These are phyloP conservation scores for Zygotorulaspora sp. DNA, from an alignment of 805 yeast species.

Conservation along the genomic window DNA sequence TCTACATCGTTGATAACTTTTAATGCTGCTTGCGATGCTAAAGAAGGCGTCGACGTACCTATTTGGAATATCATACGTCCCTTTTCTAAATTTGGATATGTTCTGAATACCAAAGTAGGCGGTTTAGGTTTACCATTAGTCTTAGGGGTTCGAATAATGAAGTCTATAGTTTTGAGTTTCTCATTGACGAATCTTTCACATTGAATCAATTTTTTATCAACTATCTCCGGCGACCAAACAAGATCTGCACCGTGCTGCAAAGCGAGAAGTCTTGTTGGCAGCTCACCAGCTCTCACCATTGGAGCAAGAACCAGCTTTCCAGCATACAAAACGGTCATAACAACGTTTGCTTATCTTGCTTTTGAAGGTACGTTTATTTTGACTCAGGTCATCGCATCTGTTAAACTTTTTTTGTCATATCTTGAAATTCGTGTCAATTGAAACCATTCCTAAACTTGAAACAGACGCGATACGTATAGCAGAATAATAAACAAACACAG, in stretches of 20 bases:
- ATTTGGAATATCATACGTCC: slow-evolving; percentile 77
- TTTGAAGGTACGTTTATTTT: background rate
- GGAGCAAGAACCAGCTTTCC: slow-evolving; percentile 89
- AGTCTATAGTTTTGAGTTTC: slow-evolving; percentile 57
- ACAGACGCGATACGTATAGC: slow-evolving; percentile 2
- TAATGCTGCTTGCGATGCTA: slow-evolving; percentile 86
- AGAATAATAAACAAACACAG: slow-evolving; percentile 1
- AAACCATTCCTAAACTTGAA: slow-evolving; percentile 13
- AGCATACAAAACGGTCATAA: slow-evolving; percentile 57
- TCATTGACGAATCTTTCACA: slow-evolving; percentile 63
- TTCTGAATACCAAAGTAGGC: slow-evolving; percentile 64
- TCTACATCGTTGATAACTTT: slow-evolving; percentile 80
- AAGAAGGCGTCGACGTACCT: slow-evolving; percentile 78
- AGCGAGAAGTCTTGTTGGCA: slow-evolving; percentile 81
- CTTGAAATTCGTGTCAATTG: slow-evolving; percentile 12
- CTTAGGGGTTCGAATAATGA: slow-evolving; percentile 36
- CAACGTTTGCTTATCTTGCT: background rate
- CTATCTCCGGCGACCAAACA: slow-evolving; percentile 94
- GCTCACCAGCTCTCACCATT: slow-evolving; percentile 94
- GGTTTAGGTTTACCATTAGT: slow-evolving; percentile 44
- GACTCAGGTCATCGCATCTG: slow-evolving; percentile 3
- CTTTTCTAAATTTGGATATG: slow-evolving; percentile 58
- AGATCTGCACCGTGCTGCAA: slow-evolving; percentile 84
- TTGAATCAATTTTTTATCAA: slow-evolving; percentile 75
- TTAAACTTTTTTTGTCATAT: slow-evolving; percentile 6